A percentile compares a stretch with the other conserved stretches of the same genome.
Evolutionary conservation across 2,329 filamentous ascomycete genomes (phyloP).

Genomic region (Colletotrichum incanum): DNA sequence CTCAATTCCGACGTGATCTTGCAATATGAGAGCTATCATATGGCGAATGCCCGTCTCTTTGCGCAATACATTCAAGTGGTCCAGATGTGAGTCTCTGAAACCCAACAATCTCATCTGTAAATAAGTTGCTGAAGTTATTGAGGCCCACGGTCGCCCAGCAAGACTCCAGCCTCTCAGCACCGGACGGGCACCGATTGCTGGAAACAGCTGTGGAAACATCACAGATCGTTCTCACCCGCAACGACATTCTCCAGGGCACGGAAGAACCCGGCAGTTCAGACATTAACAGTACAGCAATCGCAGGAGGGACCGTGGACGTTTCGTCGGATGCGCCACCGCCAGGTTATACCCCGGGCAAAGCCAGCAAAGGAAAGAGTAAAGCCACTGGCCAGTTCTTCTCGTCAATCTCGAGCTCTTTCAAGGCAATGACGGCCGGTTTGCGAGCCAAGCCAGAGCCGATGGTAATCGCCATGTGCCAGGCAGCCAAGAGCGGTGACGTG

Average conservation of each 20-base stretch:
- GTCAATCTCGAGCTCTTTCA: constrained; percentile 54
- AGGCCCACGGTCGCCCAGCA: constrained; percentile 36
- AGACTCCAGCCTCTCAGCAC: constrained; percentile 24
- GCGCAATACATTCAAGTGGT: constrained; percentile 20
- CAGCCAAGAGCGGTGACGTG: constrained; percentile 52
- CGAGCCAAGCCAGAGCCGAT: constrained; percentile 55
- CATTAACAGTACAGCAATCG: background rate
- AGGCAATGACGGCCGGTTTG: constrained; percentile 53
- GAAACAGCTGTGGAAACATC: constrained; percentile 38
- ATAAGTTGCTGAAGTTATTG: background rate
- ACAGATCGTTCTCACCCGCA: constrained; percentile 26
- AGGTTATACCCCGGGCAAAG: constrained; percentile 4
- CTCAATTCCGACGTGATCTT: constrained; percentile 49
- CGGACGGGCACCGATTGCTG: constrained; percentile 30
- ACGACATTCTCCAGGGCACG: constrained; percentile 9
- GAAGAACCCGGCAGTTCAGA: constrained; percentile 9
- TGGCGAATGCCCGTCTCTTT: constrained; percentile 48
- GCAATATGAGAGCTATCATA: constrained; percentile 47
- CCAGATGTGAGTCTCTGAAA: constrained; percentile 29
- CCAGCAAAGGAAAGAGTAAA: constrained; percentile 38
- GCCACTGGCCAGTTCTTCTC: constrained; percentile 45
- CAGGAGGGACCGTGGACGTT: background rate
- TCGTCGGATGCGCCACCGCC: constrained; percentile 4
- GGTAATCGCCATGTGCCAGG: constrained; percentile 56
- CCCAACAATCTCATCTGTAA: background rate